Evolutionary conservation across 768 basidiomycete genomes (phyloP).

Genomic region (Amanita muscaria): DNA sequence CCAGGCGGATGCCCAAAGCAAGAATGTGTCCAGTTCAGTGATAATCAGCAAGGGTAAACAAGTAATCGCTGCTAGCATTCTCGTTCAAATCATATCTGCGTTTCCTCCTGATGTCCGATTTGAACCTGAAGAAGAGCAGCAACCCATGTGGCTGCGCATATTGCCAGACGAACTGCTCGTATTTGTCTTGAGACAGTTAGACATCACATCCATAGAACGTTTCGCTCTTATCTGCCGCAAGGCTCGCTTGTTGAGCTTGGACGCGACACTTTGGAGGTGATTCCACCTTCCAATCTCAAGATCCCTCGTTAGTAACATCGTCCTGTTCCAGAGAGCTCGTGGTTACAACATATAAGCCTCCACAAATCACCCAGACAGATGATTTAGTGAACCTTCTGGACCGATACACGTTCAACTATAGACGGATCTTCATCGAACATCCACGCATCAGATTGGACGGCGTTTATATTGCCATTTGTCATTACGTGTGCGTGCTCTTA

Average conservation of each 20-base stretch:
- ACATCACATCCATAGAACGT: conserved; percentile 61
- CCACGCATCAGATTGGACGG: conserved; percentile 82
- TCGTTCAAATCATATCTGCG: conserved; percentile 37
- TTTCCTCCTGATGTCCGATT: conserved; percentile 50
- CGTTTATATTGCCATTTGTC: conserved; percentile 86
- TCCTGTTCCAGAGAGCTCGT: conserved; percentile 56
- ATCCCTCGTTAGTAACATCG: conserved; percentile 1
- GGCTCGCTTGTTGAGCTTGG: conserved; percentile 63
- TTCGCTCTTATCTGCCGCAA: conserved; percentile 70
- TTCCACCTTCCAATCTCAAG: conserved; percentile 11
- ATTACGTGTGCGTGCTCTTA: conserved; percentile 55
- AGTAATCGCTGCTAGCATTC: conserved; percentile 25
- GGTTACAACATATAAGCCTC: conserved; percentile 56
- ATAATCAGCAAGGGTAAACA: conserved; percentile 17
- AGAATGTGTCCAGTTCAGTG: conserved; percentile 19
- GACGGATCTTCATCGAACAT: conserved; percentile 74
- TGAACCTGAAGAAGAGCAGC: conserved; percentile 58
- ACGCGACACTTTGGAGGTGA: conserved; percentile 70
- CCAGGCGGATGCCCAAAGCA: conserved; percentile 19
- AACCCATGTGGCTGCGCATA: conserved; percentile 41
- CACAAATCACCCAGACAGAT: conserved; percentile 55
- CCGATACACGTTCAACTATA: conserved; percentile 54
- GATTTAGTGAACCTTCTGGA: conserved; percentile 40
- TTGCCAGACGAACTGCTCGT: conserved; percentile 77
- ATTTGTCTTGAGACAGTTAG: conserved; percentile 55